phyloP scores from a whole-genome alignment of 257 asterid genomes.

The Forsythia suspensa region DNA sequence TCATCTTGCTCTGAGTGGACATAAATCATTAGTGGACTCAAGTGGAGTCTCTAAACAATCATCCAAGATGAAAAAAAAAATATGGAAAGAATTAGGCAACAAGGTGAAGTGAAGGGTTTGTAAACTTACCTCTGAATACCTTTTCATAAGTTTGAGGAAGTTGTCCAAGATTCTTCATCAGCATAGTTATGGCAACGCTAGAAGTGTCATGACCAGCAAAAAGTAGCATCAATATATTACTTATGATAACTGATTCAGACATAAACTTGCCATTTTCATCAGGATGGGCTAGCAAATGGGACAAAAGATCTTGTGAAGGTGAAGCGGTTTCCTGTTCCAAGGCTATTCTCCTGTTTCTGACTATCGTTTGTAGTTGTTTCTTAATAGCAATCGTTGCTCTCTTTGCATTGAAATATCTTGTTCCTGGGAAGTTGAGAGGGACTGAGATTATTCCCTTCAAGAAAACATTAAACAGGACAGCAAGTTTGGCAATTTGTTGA shows the following conservation, averaged over 20 bases:
- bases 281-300: slow-evolving; percentile 57
- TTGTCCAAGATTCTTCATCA: slow-evolving; percentile 61
- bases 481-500: slow-evolving; percentile 46
- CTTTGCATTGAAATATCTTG: slow-evolving; percentile 56
- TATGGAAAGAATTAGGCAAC: neutral
- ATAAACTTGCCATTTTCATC: slow-evolving; percentile 65
- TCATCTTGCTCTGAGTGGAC: slow-evolving; percentile 60
- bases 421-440: slow-evolving; percentile 64
- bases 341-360: slow-evolving; percentile 51
- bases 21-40: neutral
- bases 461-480: slow-evolving; percentile 52
- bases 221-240: slow-evolving; percentile 69
- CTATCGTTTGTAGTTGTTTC: slow-evolving; percentile 40
- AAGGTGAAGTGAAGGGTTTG: neutral
- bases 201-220: slow-evolving; percentile 89
- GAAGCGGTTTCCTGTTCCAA: slow-evolving; percentile 42
- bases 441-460: slow-evolving; percentile 61
- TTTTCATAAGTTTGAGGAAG: slow-evolving; percentile 59
- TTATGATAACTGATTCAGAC: slow-evolving; percentile 57
- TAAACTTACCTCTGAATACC: slow-evolving; percentile 51
- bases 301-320: slow-evolving; percentile 65
- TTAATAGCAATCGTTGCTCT: slow-evolving; percentile 51
- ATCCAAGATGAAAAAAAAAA: too few relatives aligned
- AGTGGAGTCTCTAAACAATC: neutral
- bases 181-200: slow-evolving; percentile 52